Evolutionary conservation across 345 rosid genomes (phyloP).

Genomic region (Xanthoceras sorbifolium): DNA sequence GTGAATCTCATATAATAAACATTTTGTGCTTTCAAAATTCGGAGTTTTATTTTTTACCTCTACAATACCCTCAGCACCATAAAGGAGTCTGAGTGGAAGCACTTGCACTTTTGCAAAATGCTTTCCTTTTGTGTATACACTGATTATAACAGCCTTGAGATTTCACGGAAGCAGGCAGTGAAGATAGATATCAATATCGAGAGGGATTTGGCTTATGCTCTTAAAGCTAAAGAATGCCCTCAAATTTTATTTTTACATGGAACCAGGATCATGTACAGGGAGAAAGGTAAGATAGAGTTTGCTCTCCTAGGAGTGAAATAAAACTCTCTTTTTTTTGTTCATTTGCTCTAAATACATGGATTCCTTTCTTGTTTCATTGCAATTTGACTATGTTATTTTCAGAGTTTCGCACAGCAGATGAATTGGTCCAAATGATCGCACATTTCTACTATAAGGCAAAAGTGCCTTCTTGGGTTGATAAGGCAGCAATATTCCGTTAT

Average conservation of each 20-base stretch:
- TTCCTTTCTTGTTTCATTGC: conserved; percentile 3
- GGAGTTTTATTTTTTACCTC: neutral
- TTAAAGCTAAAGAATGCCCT: conserved; percentile 79
- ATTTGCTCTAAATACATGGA: neutral
- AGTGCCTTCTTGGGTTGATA: conserved; percentile 71
- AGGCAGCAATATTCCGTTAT: conserved; percentile 37
- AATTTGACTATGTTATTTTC: conserved; percentile 30
- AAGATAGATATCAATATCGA: conserved; percentile 85
- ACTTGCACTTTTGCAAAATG: conserved; percentile 16
- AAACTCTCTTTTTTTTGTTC: neutral
- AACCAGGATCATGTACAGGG: conserved; percentile 66
- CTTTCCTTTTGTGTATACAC: neutral
- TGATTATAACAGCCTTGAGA: conserved; percentile 11
- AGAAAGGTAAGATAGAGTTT: conserved; percentile 56
- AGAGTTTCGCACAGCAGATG: conserved; percentile 76
- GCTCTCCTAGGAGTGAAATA: neutral
- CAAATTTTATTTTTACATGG: conserved; percentile 82
- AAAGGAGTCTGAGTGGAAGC: neutral
- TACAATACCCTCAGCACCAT: neutral
- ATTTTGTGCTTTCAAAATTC: neutral
- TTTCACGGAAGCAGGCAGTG: conserved; percentile 59
- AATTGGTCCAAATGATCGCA: conserved; percentile 87
- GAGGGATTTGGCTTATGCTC: conserved; percentile 94
- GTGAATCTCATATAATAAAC: neutral
- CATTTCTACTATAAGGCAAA: conserved; percentile 91